Base-by-base conservation (phyloP, 2,329 filamentous ascomycete species). In the Paraphoma sp. region DNA sequence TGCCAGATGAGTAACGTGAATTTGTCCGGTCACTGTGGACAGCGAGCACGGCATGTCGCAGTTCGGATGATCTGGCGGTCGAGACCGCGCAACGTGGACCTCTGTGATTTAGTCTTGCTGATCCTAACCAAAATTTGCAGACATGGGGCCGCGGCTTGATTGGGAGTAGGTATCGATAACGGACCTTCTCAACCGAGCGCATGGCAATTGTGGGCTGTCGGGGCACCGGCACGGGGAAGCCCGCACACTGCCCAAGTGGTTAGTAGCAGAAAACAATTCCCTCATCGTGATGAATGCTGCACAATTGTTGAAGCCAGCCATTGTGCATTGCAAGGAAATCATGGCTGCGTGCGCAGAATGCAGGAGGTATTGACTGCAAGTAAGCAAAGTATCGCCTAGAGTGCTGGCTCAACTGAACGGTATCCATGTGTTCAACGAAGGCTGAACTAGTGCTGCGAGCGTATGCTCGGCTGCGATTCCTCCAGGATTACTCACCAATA, bases 61-160 rank as follows among this genome's bases (percentile, higher is more conserved):
- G 28, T 57, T 7, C 7, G 33, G 33, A 36, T 14, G 33, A 36
- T 36, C 44, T 56, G 53, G 57, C 55, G 62, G 58, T 68, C 67
- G 54, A 57, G 61, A 64, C 63, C 59, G 41, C 57, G 54, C 64
- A 59, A 69, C 65, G 67, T 67, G 68, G 65, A 63, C 56, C 57
- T 46, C 52, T 52, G 38, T 64, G 62, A 64, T 59, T 64, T 66
- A 66, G 60, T 50, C 51, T 45, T 56, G 62, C 57, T 52, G 62
- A 62, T 64, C 63, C 54, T 59, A 48, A 30, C 48, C 40, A 45
- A 43, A 23, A 44, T 31, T 28, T 31, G 31, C 38, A 36, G 51
- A 28, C 40, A 9, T 46, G 49, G 29, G 44, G 51, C 42, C 48
- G 48, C 45, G 46, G 31, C 48, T 43, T 54, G 55, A 16, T 43